These are phyloP conservation scores for Pseudogymnoascus sp. DNA, from an alignment of 2,329 filamentous ascomycete genomes.

Conservation along the genomic window DNA sequence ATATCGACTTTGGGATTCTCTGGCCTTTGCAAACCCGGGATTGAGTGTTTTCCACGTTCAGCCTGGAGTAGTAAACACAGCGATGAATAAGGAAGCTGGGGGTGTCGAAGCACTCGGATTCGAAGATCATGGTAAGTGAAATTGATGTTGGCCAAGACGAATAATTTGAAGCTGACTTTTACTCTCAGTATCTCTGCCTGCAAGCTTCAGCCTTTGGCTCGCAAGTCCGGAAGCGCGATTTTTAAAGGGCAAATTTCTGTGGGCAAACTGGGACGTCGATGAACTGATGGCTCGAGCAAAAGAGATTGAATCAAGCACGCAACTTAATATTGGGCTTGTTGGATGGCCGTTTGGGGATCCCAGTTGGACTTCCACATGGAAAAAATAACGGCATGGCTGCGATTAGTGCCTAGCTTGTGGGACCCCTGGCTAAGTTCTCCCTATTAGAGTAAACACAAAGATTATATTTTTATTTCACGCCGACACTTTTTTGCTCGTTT, in stretches of 20 bases:
- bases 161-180: slow-evolving; percentile 16
- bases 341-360: slow-evolving; percentile 18
- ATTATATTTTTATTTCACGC: not conserved
- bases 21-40: slow-evolving; percentile 23
- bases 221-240: slow-evolving; percentile 36
- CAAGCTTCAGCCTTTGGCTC: slow-evolving; percentile 21
- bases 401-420: not conserved
- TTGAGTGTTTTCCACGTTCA: slow-evolving; percentile 30
- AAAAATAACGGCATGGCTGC: not conserved
- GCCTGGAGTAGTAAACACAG: slow-evolving; percentile 26
- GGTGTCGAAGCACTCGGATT: slow-evolving; percentile 19
- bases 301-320: slow-evolving; percentile 26
- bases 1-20: slow-evolving; percentile 27
- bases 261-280: slow-evolving; percentile 44
- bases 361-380: slow-evolving; percentile 5
- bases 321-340: slow-evolving; percentile 17
- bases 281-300: slow-evolving; percentile 36
- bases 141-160: not conserved
- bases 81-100: slow-evolving; percentile 23
- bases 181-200: slow-evolving; percentile 19
- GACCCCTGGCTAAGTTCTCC: not conserved
- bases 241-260: slow-evolving; percentile 38
- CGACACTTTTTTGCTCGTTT: too few species aligned
- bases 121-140: slow-evolving; percentile 27
- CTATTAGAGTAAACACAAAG: not conserved